Evolutionary conservation across 2,329 filamentous ascomycete species (phyloP), one percentile per base, ranked within the genome.

Genomic region (Pseudogymnoascus sp.): DNA sequence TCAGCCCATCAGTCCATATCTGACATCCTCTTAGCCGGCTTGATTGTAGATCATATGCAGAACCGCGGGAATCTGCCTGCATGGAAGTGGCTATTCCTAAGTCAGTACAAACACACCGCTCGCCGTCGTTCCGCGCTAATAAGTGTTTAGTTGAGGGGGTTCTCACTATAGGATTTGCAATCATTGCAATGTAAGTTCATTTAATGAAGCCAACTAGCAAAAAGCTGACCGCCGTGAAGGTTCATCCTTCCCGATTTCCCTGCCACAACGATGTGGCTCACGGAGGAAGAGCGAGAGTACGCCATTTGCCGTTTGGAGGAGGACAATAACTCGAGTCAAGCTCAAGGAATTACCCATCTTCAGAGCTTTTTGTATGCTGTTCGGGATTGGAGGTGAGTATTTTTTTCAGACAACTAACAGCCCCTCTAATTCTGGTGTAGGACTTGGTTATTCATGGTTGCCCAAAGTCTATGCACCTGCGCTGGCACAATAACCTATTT

Each of bases 1-100:
- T 31, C 44, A 2, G 15, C 23, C 44, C 7, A 4, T 28, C 23
- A 31, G 2, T 31, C 15, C 15, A 28, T 10, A 17, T 53, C 47
- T 53, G 47, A 31, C 36, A 13, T 21, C 26, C 26, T 57, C n/a
- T 31, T 64, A 66, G 65, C 65, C 19, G 65, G 65, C 35, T 63
- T 66, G 61, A 66, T 66, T 40, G 61, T 66, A 61, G 65, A 67
- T 21, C 47, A 67, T 60, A 28, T 59, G 47, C 62, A 63, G 75
- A 4, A 71, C 79, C 35, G 76, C 79, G 26, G 76, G 76, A 6
- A 71, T 69, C 28, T 80, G 5, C 70, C 72, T 7, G 78, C 78
- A 2, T 80, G 78, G 78, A 70, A 76, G 63, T 80, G 78, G 78
- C 13, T 63, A 28, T 63, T 66, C 33, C 42, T 66, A 17, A 67